A percentile compares a stretch with the other conserved stretches of the same genome.
phyloP scores from a whole-genome alignment of 179 eudicot species.

The Amaranthus tricolor region DNA sequence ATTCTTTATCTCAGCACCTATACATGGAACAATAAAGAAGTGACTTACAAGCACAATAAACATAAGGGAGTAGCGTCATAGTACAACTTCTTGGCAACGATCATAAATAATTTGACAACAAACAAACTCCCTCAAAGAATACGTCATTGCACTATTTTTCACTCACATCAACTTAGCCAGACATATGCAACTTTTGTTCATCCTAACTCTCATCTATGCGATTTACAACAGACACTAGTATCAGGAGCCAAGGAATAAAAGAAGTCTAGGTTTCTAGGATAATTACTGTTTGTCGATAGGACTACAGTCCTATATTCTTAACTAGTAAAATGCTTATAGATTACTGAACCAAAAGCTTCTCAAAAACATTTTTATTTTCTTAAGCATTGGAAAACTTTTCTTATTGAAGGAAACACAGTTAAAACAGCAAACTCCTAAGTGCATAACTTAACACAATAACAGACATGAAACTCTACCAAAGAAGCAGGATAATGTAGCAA shows the following conservation, averaged over 20 bases:
- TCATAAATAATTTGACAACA: neutral
- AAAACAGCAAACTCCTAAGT: neutral
- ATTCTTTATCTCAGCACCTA: constrained; percentile 66
- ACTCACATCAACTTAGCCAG: too few relatives aligned
- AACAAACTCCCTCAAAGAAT: neutral
- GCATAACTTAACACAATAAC: too few relatives aligned
- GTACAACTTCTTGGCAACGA: neutral
- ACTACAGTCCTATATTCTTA: neutral
- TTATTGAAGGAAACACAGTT: neutral
- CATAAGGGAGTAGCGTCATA: neutral
- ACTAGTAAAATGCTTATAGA: neutral
- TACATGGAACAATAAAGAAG: neutral
- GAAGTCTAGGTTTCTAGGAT: neutral
- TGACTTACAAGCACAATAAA: neutral
- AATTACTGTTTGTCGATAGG: too few relatives aligned
- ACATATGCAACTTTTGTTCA: neutral
- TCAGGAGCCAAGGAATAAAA: too few relatives aligned
- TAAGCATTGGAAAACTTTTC: neutral
- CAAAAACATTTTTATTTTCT: neutral
- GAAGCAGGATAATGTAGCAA: too few relatives aligned
- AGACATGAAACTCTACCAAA: too few relatives aligned
- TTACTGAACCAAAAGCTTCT: neutral
- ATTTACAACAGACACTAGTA: neutral
- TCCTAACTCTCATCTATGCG: neutral
- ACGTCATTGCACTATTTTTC: too few relatives aligned